Base-by-base conservation (phyloP, 2,329 filamentous ascomycete species). In the Helminthosporium solani region DNA sequence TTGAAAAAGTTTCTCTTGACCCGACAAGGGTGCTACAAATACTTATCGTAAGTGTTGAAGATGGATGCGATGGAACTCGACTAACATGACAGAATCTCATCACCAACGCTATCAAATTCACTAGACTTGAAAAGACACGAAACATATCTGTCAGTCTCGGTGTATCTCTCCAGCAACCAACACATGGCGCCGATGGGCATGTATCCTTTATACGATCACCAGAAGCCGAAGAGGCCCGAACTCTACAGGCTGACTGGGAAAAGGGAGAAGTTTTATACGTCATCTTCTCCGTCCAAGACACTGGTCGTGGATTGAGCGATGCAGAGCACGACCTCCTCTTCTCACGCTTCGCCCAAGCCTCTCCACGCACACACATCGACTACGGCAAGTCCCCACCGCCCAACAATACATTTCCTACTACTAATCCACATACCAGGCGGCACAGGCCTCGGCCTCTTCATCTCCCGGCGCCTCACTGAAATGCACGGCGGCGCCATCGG, bases 1-100 rank as follows among this genome's bases (percentile, higher is more conserved):
- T 73, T 6, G 58, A 71, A 9, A 72, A 68, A 60, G 66, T 73
- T 1, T 63, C 71, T 7, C 54, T 75, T 0, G 73, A 76, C 49
- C 70, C 72, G 0, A 71, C 63, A 19, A 60, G 73, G 20, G 44
- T 75, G 7, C 48, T 74, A 1, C 73, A 73, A 40, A 64, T 73
- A 11, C 52, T 42, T 9, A 40, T 42, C 14, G 27, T 28, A 15
- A 27, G 23, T 40, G 12, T 12, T 8, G 16, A 2, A 12, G 6
- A 31, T 14, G 8, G 9, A n/a, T n/a, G n/a, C 14, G 5, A 12
- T 14, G 7, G 5, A 31, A 31, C 8, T 12, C 16, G 15, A 14
- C 34, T 44, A 14, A 42, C 20, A 6, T 7, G 16, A 2, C 21
- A 61, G 49, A 3, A 2, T 16, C n/a, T 14, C 35, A 61, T 58